Base-by-base conservation (phyloP, 1,139 yeast genomes). In the Kluyveromyces sp. region DNA sequence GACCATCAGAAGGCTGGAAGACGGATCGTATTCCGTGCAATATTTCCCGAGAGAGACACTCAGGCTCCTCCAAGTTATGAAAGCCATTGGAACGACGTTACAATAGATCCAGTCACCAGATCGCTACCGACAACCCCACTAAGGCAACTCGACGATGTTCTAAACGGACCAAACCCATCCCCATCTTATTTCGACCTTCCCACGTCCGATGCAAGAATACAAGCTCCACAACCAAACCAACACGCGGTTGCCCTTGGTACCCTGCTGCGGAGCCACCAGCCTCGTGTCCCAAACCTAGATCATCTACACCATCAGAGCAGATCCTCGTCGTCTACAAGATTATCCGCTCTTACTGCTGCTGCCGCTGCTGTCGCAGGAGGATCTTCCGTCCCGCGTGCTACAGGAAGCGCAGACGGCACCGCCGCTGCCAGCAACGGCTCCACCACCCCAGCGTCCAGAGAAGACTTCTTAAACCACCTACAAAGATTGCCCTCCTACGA, bases 11-110 rank as follows among this genome's bases (percentile, higher is more conserved):
- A 35, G 50, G 21, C 35, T 40, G 15, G 34, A 29, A 3, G 46
- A 48, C 35, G 50, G 49, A 1, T 36, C 44, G 30, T 41, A 42
- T 21, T 34, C 47, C 8, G 47, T 46, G 7, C 43, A 41, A 37
- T 46, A 48, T 28, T 50, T 48, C 39, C 53, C 53, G 5, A 45
- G 28, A 44, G 42, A 15, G 50, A 46, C 21, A 33, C 40, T 8
- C 50, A 49, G 27, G 52, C 50, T 3, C 56, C 56, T 4, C 56
- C 56, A 3, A 40, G 53, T 4, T 53, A 53, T 39, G 41, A 39
- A 30, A 10, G 43, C 40, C 45, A 43, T 27, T 26, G 8, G 15
- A 34, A 28, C 7, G 43, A 41, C 33, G 10, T 33, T 6, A 27
- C 36, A 2, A 32, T 33, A 25, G 26, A 5, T 5, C 37, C 7